Conservation (phyloP, 2,329 filamentous ascomycete species). For the Diaporthe sp. region DNA sequence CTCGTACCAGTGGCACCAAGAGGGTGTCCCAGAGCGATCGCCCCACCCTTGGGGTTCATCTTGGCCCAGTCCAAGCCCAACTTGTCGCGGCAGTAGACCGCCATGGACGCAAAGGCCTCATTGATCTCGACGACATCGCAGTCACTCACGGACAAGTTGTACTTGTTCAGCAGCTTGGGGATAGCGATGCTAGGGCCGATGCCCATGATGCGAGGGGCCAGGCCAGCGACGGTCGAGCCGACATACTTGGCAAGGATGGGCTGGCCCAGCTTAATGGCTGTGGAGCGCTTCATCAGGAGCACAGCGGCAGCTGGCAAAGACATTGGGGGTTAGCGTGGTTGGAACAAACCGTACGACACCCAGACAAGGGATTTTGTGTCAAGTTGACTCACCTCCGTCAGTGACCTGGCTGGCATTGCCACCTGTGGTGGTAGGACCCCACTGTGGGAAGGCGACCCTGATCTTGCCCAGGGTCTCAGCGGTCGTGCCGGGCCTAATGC, state of each 20-base stretch:
- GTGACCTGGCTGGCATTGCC: conserved; percentile 97
- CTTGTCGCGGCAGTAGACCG: conserved; percentile 86
- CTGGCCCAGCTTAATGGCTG: conserved; percentile 85
- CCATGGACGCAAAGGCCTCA: conserved; percentile 98
- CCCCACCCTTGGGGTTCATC: conserved; percentile 84
- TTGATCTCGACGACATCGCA: conserved; percentile 94
- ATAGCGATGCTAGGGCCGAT: conserved; percentile 82
- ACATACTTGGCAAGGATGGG: conserved; percentile 96
- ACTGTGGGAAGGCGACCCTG: conserved; percentile 88
- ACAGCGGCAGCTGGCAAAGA: conserved; percentile 76
- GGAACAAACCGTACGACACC: background rate
- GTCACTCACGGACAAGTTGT: conserved; percentile 82
- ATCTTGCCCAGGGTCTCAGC: conserved; percentile 85
- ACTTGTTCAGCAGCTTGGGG: conserved; percentile 85
- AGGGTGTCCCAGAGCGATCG: conserved; percentile 85
- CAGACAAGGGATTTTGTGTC: background rate
- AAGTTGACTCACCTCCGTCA: conserved; percentile 74
- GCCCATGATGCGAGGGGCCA: conserved; percentile 96
- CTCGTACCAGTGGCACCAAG: conserved; percentile 81
- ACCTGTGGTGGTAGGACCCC: conserved; percentile 86
- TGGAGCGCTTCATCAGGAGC: conserved; percentile 93
- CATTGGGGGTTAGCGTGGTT: conserved; percentile 20
- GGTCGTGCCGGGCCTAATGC: conserved; percentile 90
- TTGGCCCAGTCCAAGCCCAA: conserved; percentile 78
- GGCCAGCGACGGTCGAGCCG: conserved; percentile 88